Base-by-base conservation (phyloP, 192 early-diverging fungal genomes). In the Rhizophagus prolifer region DNA sequence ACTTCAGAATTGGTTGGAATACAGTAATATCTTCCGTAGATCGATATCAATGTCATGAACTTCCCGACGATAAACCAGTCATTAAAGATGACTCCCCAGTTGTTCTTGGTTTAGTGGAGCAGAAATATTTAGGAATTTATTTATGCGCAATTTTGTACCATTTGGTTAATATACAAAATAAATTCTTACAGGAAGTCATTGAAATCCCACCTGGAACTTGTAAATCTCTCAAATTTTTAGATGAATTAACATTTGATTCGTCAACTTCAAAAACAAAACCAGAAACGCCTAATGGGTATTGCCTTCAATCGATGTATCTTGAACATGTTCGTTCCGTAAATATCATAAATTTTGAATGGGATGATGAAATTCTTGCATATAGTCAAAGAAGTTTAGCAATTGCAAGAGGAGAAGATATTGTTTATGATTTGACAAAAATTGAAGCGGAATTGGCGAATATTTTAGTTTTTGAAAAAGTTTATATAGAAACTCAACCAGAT, bases 131-230 rank as follows among this genome's bases (percentile, higher is more conserved):
- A 25, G 63, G 46, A 31, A 72, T 77, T 13, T 77, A 26, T 14
- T 36, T 77, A 16, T 58, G 46, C n/a, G 75, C 75, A 16, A 69
- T 47, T 21, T 12, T 77, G 13, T 67, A 77, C 19, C 67, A 77
- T 44, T 69, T 77, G 21, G 21, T 77, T 21, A 47, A 46, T 34
- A 23, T 77, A 31, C 75, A 77, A 28, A 77, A 77, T 44, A 31
- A 58, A 21, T 77, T 77, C 16, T 26, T 77, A 26, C 31, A 67
- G 9, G 75, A 77, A 14, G 54, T 69, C 7, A 70, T 13, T 14
- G 67, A 6, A 50, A 65, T 69, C 14, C 66, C 58, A 26, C 14
- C 19, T 72, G 41, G 19, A 70, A 46, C n/a, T 31, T 69, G 67
- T 60, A 13, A 13, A 26, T 77, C 64, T 30, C 44, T 77, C n/a